Evolutionary conservation across 1,284 basidiomycete species (phyloP), one percentile per base, ranked within the genome.

Genomic region (Puccinia horiana): DNA sequence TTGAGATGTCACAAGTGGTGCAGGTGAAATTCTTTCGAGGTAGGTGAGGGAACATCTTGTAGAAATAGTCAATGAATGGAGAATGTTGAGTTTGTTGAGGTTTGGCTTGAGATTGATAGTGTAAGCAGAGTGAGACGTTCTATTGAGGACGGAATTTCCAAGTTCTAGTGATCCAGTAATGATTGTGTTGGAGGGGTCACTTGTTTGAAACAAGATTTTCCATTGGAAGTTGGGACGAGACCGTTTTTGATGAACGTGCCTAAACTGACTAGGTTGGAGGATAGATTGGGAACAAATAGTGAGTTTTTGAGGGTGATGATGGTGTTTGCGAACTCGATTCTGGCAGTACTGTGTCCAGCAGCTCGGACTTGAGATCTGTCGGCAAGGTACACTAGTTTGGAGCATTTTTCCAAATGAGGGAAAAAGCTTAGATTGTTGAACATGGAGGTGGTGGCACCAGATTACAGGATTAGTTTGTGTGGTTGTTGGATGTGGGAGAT

Each of bases 371-470:
- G 23, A n/a, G 14, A 26, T 18, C 67, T 23, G 44, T 70, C 37
- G 11, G 67, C 67, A 37, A 70, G n/a, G 16, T 70, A 70, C 4
- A 63, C 35, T 9, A 29, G 32, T 8, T 63, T 18, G 35, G n/a
- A 26, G n/a, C 18, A 29, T 5, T 9, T 37, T 2, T 37, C 12
- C 9, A 29, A 63, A 32, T 23, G 37, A 35, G 40, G 69, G 47
- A 74, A 74, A 42, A 35, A 65, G 23, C 14, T 9, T 3, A 29
- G 18, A 2, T 23, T 26, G 58, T 54, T 76, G 29, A 63, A 29
- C 65, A 72, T 72, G 14, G 72, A 56, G 1, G 72, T 74, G 20
- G 72, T 74, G 12, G 72, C 72, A 49, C 72, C 69, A 11, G 56
- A 77, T 8, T 72, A n/a, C 6, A 72, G 56, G 23, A 77, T 44